phyloP scores from a whole-genome alignment of 345 rosid species.

The Excoecaria cochinchinensis region DNA sequence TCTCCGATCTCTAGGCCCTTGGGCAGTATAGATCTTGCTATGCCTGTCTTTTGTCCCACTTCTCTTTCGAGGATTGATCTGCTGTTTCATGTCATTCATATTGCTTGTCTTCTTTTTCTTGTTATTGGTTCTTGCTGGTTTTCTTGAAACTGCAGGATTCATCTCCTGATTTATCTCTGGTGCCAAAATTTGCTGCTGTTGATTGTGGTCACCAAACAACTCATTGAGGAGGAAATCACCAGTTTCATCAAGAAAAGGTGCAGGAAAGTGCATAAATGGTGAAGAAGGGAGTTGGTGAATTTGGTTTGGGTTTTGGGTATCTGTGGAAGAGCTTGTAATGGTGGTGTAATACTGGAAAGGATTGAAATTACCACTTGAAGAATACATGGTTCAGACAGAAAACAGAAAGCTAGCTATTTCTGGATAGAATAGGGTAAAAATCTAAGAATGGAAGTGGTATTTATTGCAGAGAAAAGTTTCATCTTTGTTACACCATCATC shows the following conservation, averaged over 20 bases:
- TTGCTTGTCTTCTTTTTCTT: slow-evolving; percentile 24
- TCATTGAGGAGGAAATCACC: slow-evolving; percentile 23
- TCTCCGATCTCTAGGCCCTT: slow-evolving; percentile 32
- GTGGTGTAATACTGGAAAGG: slow-evolving; percentile 17
- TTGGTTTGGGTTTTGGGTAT: slow-evolving; percentile 20
- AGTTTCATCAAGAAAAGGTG: slow-evolving; percentile 20
- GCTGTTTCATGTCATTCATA: slow-evolving; percentile 14
- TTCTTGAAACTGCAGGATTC: slow-evolving; percentile 19
- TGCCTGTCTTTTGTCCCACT: slow-evolving; percentile 29
- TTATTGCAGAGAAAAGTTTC: background rate
- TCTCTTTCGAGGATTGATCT: slow-evolving; percentile 24
- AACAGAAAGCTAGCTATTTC: slow-evolving; percentile 3
- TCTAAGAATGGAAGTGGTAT: slow-evolving; percentile 4
- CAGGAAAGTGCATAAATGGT: slow-evolving; percentile 28
- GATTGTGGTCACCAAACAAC: slow-evolving; percentile 7
- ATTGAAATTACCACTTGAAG: slow-evolving; percentile 14
- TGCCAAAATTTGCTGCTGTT: slow-evolving; percentile 18
- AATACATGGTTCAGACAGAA: slow-evolving; percentile 16
- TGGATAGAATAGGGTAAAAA: background rate
- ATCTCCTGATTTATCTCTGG: background rate
- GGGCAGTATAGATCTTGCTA: slow-evolving; percentile 31
- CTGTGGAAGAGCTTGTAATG: slow-evolving; percentile 7
- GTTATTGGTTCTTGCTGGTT: slow-evolving; percentile 19
- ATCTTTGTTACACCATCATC: background rate
- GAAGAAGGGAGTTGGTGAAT: slow-evolving; percentile 14